Evolutionary conservation across 495 filamentous ascomycete genomes (phyloP).

Genomic region (Astrocystis sublimbata): DNA sequence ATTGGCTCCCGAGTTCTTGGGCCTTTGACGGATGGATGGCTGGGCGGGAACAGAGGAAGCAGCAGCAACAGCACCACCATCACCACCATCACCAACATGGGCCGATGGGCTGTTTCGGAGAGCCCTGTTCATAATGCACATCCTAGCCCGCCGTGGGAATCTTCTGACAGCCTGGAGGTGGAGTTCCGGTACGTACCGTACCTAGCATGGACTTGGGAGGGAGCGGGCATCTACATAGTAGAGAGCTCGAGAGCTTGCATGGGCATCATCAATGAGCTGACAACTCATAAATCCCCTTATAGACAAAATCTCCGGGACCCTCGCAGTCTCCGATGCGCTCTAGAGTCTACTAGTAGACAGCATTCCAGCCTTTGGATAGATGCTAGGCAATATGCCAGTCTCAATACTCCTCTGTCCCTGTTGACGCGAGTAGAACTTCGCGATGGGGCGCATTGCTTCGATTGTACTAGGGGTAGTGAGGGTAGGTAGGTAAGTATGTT

Average conservation of each 20-base stretch:
- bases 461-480: no score
- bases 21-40: background rate
- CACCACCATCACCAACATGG: no score
- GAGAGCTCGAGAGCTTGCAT: constrained; percentile 19
- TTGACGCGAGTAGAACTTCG: background rate
- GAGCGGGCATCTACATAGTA: constrained; percentile 18
- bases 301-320: constrained; percentile 8
- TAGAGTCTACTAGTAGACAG: background rate
- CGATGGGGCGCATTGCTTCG: background rate
- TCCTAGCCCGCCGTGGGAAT: constrained; percentile 3
- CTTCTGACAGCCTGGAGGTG: constrained; percentile 19
- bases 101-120: constrained; percentile 20
- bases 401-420: background rate
- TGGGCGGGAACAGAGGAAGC: background rate
- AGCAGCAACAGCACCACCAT: no score
- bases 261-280: background rate
- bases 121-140: constrained; percentile 17
- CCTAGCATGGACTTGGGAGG: no score
- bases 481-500: no score
- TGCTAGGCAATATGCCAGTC: background rate
- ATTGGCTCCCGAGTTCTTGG: constrained; percentile 13
- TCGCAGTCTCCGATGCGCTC: background rate
- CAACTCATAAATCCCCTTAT: background rate
- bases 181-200: no score
- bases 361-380: background rate